phyloP scores from a whole-genome alignment of 164 flowering plant species.

The Liriodendron chinense region DNA sequence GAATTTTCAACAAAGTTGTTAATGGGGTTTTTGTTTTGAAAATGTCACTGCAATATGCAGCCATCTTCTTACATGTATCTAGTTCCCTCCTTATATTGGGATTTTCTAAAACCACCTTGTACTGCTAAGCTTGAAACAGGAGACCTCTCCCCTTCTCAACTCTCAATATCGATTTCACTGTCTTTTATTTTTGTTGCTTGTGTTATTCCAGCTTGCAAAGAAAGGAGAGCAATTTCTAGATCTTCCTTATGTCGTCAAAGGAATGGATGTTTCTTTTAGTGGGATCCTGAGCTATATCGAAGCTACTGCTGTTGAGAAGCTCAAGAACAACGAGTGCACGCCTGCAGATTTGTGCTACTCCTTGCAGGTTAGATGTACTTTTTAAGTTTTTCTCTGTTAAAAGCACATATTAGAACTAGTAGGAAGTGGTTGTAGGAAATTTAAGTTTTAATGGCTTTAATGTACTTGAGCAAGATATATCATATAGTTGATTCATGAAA shows the following conservation, averaged over 20 bases:
- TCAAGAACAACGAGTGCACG: slow-evolving; percentile 86
- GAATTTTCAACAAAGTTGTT: neutral
- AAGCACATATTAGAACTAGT: neutral
- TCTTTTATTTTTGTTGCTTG: neutral
- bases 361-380: slow-evolving; percentile 52
- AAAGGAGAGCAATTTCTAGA: slow-evolving; percentile 84
- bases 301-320: slow-evolving; percentile 86
- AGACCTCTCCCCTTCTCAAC: neutral
- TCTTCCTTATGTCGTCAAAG: slow-evolving; percentile 92
- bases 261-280: slow-evolving; percentile 98
- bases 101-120: neutral
- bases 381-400: neutral
- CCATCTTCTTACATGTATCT: neutral
- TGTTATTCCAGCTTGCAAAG: slow-evolving; percentile 71
- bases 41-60: neutral
- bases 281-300: slow-evolving; percentile 91
- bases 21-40: neutral
- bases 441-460: neutral
- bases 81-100: neutral
- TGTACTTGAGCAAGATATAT: no score
- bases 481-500: neutral
- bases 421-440: neutral
- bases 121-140: no score
- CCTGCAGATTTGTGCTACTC: slow-evolving; percentile 98
- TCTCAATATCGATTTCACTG: neutral